Base-by-base conservation (phyloP, 495 filamentous ascomycete genomes). In the Aspergillus nanangensis region DNA sequence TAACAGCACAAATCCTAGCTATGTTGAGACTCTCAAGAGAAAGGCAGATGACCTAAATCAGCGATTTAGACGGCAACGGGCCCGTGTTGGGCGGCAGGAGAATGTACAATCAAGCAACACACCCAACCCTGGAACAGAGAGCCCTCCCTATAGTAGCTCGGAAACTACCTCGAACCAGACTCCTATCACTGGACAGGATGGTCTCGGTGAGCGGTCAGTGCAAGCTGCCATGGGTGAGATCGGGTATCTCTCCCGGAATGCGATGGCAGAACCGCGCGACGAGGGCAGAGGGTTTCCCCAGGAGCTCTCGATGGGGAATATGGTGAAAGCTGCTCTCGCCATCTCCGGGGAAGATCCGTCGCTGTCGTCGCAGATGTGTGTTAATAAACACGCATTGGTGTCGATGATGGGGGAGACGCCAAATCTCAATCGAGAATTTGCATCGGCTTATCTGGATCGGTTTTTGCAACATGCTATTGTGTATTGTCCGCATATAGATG, bases 241-340 rank as follows among this genome's bases (percentile, higher is more conserved):
- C 35, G 54, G 60, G 5, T 56, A 60, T 14, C 38, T 63, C 32
- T 63, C 60, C 1, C 54, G 54, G 22, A 63, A 48, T 55, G 60
- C 60, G 0, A 63, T 63, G 60, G 60, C 60, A 17, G 60, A 63
- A 38, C 57, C 57, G 2, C 53, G 53, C 7, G 54, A 60, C 39
- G 57, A 50, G 18, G 44, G 21, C 4, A 47, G 44, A n/a, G 50
- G 47, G 4, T 49, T 55, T 14, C 52, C 56, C 0, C 48, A 55
- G 19, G 54, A 56, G 19, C 49, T 63, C 7, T 42, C 49, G 1
- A 60, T 58, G 39, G 51, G 44, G 0, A 44, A 44, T n/a, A 63
- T 63, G 51, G 27, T 58, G 14, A 40, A 52, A 21, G 51, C 53
- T 14, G 45, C 53, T 8, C 38, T 62, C 10, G 46, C 35, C 18